phyloP scores from a whole-genome alignment of 768 basidiomycete genomes.

The Xanthoconium purpureum region DNA sequence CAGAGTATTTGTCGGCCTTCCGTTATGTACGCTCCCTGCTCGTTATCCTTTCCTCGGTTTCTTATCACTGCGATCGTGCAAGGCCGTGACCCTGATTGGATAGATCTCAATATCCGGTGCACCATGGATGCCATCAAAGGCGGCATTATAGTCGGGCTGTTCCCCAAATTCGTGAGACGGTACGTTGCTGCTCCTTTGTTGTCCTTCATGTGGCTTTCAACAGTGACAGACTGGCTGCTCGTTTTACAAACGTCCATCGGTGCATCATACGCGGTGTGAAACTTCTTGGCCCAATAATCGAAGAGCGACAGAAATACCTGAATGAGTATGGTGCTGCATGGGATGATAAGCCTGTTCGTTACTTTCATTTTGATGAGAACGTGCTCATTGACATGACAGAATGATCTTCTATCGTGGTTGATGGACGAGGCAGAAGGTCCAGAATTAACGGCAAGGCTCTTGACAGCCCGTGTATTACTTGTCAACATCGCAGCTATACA shows the following conservation, averaged over 20 bases:
- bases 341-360: slow-evolving; percentile 5
- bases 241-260: slow-evolving; percentile 4
- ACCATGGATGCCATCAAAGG: neutral
- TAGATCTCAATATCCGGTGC: neutral
- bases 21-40: slow-evolving; percentile 36
- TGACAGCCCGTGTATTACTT: slow-evolving; percentile 2
- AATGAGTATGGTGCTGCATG: neutral
- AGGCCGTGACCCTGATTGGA: slow-evolving; percentile 3
- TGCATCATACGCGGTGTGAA: neutral
- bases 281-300: slow-evolving; percentile 4
- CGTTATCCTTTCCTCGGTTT: neutral
- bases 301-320: neutral
- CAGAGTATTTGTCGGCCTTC: slow-evolving; percentile 47
- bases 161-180: slow-evolving; percentile 36
- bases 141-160: neutral
- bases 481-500: slow-evolving; percentile 21
- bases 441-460: neutral
- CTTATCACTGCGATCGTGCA: neutral
- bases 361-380: neutral
- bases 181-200: slow-evolving; percentile 2
- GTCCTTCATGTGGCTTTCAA: neutral
- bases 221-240: slow-evolving; percentile 14
- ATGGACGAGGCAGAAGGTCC: slow-evolving; percentile 16
- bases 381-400: slow-evolving; percentile 10
- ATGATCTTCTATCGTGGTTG: slow-evolving; percentile 35